A percentile compares a stretch with the other conserved stretches of the same genome.
These are phyloP conservation scores for Akanthomyces muscarius DNA, from an alignment of 2,329 filamentous ascomycete species.

Conservation along the genomic window DNA sequence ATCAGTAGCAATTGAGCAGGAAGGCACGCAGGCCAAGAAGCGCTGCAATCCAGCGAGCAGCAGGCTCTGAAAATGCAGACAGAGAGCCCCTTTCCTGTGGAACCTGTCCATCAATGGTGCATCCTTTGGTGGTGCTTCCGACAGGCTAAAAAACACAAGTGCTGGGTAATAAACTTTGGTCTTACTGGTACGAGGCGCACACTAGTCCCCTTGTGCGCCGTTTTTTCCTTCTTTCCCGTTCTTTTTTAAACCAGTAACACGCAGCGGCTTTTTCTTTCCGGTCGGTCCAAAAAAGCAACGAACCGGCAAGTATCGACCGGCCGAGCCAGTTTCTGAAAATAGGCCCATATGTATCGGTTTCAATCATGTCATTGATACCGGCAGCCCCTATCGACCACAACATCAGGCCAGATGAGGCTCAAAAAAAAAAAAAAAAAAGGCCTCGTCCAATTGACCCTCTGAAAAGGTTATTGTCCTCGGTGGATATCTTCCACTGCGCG, in stretches of 20 bases:
- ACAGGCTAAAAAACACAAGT: not conserved
- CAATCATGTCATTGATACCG: not conserved
- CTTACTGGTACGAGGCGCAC: not conserved
- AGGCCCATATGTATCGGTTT: not conserved
- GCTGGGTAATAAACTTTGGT: not conserved
- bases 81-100: not conserved
- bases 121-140: not conserved
- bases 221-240: not conserved
- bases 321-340: too few relatives aligned
- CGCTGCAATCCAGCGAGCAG: too few relatives aligned
- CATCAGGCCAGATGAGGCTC: constrained; percentile 1
- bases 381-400: not conserved
- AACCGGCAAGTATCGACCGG: too few relatives aligned
- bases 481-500: not conserved
- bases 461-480: not conserved
- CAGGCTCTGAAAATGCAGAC: too few relatives aligned
- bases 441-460: not conserved
- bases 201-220: not conserved
- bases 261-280: not conserved
- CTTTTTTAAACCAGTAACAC: not conserved
- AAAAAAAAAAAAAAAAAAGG: not conserved
- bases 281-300: not conserved
- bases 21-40: too few relatives aligned
- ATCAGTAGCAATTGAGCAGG: too few relatives aligned
- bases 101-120: not conserved